Base-by-base conservation (phyloP, 139 green algal species). In the Chloropicon primus region DNA sequence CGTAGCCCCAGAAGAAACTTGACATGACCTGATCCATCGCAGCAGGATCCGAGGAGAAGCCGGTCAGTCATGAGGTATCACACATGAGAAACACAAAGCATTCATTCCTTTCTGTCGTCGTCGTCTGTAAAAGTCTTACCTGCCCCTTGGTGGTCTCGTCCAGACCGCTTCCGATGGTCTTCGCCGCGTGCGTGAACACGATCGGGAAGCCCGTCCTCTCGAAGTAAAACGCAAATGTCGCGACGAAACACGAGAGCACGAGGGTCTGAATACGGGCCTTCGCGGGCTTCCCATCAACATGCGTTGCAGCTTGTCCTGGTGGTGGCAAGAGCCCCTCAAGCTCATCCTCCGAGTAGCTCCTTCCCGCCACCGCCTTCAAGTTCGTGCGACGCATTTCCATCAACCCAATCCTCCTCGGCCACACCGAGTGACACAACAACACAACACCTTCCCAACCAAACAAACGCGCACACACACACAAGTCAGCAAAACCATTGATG, bases 1-100 rank as follows among this genome's bases (percentile, higher is more conserved):
- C 95, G 53, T 99, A 99, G 26, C 95, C 95, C 86, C 92, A 98
- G 81, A 94, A 99, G 75, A 99, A 99, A 5, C 93, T 89, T 0
- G 90, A 96, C n/a, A 98, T 81, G 3, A 99, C 93, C 41, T 62
- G 17, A n/a, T 62, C 10, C 5, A 62, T 5, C 41, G 41, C 10
- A 5, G 41, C 5, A 5, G 41, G 41, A n/a, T n/a, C n/a, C 41
- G 41, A 62, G 10, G 41, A 62, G 41, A 17, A 62, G 17, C 10
- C 5, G 41, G 41, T 62, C 17, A 17, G 17, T 5, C 10, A 62
- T 17, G 41, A 62, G 41, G 41, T 62, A n/a, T n/a, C n/a, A n/a
- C n/a, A n/a, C n/a, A n/a, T n/a, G n/a, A n/a, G n/a, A n/a, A n/a
- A n/a, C n/a, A n/a, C n/a, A n/a, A n/a, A n/a, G n/a, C 0, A 82